Conservation (phyloP, 2,329 filamentous ascomycete genomes). For the Penicillium sp. region DNA sequence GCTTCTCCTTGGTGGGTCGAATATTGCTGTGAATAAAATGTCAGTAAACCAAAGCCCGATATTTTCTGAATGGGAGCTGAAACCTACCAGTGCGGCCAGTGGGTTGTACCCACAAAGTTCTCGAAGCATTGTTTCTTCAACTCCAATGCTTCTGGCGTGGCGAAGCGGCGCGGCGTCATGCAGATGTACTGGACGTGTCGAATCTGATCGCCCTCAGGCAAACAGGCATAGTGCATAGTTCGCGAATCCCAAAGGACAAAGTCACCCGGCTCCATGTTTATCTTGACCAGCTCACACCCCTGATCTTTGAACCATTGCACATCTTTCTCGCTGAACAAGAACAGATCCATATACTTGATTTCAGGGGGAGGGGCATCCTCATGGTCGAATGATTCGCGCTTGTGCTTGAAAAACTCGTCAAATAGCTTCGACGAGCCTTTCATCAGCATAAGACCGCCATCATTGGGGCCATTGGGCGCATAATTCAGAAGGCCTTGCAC, state of each 20-base stretch:
- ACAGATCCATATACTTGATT: constrained; percentile 42
- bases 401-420: constrained; percentile 48
- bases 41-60: not conserved
- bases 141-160: constrained; percentile 34
- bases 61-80: not conserved
- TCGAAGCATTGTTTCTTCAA: constrained; percentile 38
- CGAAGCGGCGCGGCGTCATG: constrained; percentile 40
- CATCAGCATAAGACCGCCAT: constrained; percentile 51
- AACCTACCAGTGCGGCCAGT: constrained; percentile 37
- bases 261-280: constrained; percentile 46
- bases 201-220: constrained; percentile 40
- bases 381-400: constrained; percentile 21
- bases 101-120: constrained; percentile 38
- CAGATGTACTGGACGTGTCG: constrained; percentile 41
- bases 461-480: constrained; percentile 47
- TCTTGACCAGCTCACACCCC: constrained; percentile 43
- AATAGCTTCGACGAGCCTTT: constrained; percentile 45
- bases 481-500: constrained; percentile 51
- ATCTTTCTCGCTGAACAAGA: constrained; percentile 46
- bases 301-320: constrained; percentile 46
- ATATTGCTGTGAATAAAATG: constrained; percentile 35
- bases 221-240: constrained; percentile 48
- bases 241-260: constrained; percentile 51
- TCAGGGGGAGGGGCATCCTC: constrained; percentile 23
- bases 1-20: constrained; percentile 32